These are phyloP conservation scores for Cylindrodendrum hubeiense DNA, from an alignment of 2,329 filamentous ascomycete genomes.

Conservation along the genomic window DNA sequence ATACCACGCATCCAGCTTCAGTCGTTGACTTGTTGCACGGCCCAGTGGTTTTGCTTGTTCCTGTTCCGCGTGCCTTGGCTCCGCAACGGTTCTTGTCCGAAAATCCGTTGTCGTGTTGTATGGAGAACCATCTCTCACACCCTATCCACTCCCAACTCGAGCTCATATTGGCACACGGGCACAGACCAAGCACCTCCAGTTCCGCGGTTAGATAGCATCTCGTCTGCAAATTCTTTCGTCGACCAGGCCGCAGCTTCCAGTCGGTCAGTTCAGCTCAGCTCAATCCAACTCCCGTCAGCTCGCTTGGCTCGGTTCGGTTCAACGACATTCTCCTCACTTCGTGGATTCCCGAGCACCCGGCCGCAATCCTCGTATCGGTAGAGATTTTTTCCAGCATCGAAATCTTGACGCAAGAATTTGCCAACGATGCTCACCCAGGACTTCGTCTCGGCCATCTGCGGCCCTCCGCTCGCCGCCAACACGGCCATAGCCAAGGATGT, in stretches of 20 bases:
- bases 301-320: neutral
- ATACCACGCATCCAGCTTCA: constrained; percentile 18
- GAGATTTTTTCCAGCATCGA: neutral
- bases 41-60: constrained; percentile 7
- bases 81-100: constrained; percentile 13
- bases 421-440: constrained; percentile 68
- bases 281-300: constrained; percentile 4
- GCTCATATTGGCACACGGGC: constrained; percentile 8
- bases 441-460: constrained; percentile 70
- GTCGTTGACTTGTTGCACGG: constrained; percentile 2
- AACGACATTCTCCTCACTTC: neutral
- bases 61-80: constrained; percentile 12
- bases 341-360: neutral
- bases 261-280: neutral
- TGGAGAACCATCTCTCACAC: neutral
- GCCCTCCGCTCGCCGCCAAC: constrained; percentile 70
- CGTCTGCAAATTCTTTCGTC: constrained; percentile 13
- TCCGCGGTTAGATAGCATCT: constrained; percentile 4
- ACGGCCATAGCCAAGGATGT: constrained; percentile 80
- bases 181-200: constrained; percentile 22
- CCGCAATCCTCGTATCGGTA: neutral
- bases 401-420: constrained; percentile 8
- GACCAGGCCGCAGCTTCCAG: constrained; percentile 10
- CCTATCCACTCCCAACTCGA: constrained; percentile 3
- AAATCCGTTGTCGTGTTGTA: neutral